These are phyloP conservation scores for Phytopythium helicoides DNA, from an alignment of 352 stramenopile genomes.

Conservation along the genomic window DNA sequence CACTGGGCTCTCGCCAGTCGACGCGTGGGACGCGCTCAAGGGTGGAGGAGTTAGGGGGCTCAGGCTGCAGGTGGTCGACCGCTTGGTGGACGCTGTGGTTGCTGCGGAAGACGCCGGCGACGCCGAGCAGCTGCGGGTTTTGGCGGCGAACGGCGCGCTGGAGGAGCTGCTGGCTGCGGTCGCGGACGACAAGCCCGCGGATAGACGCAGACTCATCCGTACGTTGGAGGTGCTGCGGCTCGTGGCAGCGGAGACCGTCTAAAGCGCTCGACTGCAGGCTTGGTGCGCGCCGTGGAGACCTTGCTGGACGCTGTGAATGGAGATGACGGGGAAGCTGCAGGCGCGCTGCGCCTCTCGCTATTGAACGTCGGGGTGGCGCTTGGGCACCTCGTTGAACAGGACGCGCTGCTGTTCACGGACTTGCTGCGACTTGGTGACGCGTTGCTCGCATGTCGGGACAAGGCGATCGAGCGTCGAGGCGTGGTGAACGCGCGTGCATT, in stretches of 20 bases:
- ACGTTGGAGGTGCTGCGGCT: constrained; percentile 7
- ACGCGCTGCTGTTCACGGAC: constrained; percentile 42
- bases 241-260: neutral
- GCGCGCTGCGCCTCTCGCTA: constrained; percentile 29
- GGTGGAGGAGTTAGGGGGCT: constrained; percentile 12
- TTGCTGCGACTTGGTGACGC: constrained; percentile 44
- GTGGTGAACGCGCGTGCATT: neutral
- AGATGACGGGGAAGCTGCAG: constrained; percentile 2
- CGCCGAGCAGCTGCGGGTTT: constrained; percentile 19
- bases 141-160: constrained; percentile 26
- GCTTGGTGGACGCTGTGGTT: constrained; percentile 19
- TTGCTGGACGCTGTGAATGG: constrained; percentile 18
- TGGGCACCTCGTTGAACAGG: constrained; percentile 26
- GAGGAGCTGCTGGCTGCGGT: constrained; percentile 35
- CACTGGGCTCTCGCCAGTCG: neutral
- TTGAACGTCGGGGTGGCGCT: constrained; percentile 35
- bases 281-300: constrained; percentile 23
- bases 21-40: neutral
- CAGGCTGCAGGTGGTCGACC: constrained; percentile 19
- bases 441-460: constrained; percentile 15
- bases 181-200: constrained; percentile 24
- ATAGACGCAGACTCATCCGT: constrained; percentile 31
- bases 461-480: neutral
- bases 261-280: constrained; percentile 11
- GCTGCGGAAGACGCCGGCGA: constrained; percentile 1